These are phyloP conservation scores for Piromyces finnis DNA, from an alignment of 192 early-diverging fungal species.

Conservation along the genomic window DNA sequence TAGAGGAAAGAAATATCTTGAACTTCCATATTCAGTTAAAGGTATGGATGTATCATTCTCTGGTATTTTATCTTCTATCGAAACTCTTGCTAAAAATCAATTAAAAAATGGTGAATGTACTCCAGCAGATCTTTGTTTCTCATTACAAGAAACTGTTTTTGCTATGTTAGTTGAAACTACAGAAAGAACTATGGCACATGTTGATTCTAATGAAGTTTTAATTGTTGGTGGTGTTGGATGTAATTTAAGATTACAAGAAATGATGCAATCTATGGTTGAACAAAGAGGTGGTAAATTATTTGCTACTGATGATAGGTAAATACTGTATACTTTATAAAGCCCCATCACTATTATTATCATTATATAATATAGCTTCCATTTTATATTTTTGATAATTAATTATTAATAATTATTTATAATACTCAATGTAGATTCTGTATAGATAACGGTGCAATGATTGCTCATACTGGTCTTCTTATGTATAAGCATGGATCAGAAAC, in stretches of 20 bases:
- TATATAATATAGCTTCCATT: too few relatives aligned
- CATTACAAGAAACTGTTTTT: constrained; percentile 92
- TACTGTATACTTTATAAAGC: too few relatives aligned
- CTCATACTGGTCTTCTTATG: constrained; percentile 79
- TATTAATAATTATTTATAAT: too few relatives aligned
- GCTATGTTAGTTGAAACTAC: constrained; percentile 99
- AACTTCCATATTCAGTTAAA: constrained; percentile 92
- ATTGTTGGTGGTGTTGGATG: constrained; percentile 96
- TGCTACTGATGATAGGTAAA: constrained; percentile 93
- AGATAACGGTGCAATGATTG: constrained; percentile 99
- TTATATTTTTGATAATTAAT: too few relatives aligned
- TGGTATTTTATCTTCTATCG: constrained; percentile 83
- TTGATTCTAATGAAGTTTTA: constrained; percentile 73
- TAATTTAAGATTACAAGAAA: constrained; percentile 78
- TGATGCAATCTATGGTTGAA: constrained; percentile 91
- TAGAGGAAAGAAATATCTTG: constrained; percentile 67
- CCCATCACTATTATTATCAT: neutral
- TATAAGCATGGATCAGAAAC: constrained; percentile 71
- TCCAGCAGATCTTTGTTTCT: constrained; percentile 87
- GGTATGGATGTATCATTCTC: constrained; percentile 98
- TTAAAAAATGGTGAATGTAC: constrained; percentile 26
- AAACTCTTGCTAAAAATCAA: constrained; percentile 46
- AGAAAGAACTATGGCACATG: constrained; percentile 96
- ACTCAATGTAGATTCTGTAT: constrained; percentile 62
- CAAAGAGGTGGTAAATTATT: constrained; percentile 75